Evolutionary conservation across 2,329 filamentous ascomycete species (phyloP).

Genomic region (Phialophora tarda): DNA sequence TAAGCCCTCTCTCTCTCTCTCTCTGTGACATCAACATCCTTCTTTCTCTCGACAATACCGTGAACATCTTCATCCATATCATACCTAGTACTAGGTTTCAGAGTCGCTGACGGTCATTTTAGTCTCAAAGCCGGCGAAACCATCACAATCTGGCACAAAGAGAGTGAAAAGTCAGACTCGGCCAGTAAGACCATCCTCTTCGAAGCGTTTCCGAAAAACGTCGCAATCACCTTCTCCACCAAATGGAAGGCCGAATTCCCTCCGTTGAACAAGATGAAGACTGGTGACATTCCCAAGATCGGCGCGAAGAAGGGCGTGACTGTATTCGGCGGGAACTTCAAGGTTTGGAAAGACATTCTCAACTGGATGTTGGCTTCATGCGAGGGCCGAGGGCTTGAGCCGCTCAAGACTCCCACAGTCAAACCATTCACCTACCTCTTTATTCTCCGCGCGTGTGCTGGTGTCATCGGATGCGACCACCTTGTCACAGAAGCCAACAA

Average conservation of each 20-base stretch:
- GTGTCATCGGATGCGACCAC: conserved; percentile 29
- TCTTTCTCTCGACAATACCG: not conserved
- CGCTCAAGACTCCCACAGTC: conserved; percentile 11
- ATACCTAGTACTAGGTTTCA: not conserved
- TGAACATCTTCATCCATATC: not conserved
- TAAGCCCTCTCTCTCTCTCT: not conserved
- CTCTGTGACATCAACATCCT: not conserved
- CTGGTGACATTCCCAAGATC: conserved; percentile 11
- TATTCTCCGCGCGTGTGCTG: conserved; percentile 16
- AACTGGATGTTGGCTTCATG: conserved; percentile 36
- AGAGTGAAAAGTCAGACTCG: not conserved
- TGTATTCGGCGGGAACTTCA: conserved; percentile 25
- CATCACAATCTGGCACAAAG: conserved; percentile 25
- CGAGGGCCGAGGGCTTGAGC: conserved; percentile 26
- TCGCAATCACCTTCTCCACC: conserved; percentile 30
- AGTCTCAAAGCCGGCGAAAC: conserved; percentile 22
- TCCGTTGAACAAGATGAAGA: conserved; percentile 4
- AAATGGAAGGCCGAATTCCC: conserved; percentile 25
- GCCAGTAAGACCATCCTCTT: conserved; percentile 11
- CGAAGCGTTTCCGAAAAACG: conserved; percentile 28
- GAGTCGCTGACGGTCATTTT: conserved; percentile 4
- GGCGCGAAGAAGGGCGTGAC: conserved; percentile 11
- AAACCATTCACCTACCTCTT: conserved; percentile 28
- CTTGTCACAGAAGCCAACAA: conserved; percentile 19
- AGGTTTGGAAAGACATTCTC: conserved; percentile 30